Evolutionary conservation across 306 rosid species (phyloP).

Genomic region (Sophora flavescens): DNA sequence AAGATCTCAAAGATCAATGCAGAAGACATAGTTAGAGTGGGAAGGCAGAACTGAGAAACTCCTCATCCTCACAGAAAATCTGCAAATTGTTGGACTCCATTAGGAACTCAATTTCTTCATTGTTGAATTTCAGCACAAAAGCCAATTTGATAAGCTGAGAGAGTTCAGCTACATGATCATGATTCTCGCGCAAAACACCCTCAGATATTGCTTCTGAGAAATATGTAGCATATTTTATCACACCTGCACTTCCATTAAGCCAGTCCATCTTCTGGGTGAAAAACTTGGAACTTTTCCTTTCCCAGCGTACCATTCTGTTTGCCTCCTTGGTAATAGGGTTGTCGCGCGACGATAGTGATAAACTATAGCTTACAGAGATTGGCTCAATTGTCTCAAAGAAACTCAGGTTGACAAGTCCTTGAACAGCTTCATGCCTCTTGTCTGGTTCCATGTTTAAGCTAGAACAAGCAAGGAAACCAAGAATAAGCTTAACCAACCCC

Average conservation of each 20-base stretch:
- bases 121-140: constrained; percentile 61
- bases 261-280: constrained; percentile 53
- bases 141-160: constrained; percentile 73
- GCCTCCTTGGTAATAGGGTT: constrained; percentile 40
- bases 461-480: constrained; percentile 72
- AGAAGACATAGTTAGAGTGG: constrained; percentile 42
- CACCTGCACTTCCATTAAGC: constrained; percentile 37
- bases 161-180: constrained; percentile 58
- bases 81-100: constrained; percentile 77
- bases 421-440: constrained; percentile 65
- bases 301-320: constrained; percentile 58
- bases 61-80: constrained; percentile 68
- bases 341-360: constrained; percentile 53
- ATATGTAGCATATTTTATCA: constrained; percentile 61
- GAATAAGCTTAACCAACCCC: constrained; percentile 64
- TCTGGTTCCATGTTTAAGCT: constrained; percentile 58
- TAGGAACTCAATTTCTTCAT: constrained; percentile 58
- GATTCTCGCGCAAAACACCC: constrained; percentile 62
- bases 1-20: not conserved
- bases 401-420: constrained; percentile 52
- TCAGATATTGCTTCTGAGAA: constrained; percentile 68
- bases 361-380: constrained; percentile 53
- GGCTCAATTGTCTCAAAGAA: constrained; percentile 56
- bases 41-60: constrained; percentile 59
- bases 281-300: constrained; percentile 48